A percentile compares a stretch with the other conserved stretches of the same genome.
These are phyloP conservation scores for Schrenkiella parvula DNA, from an alignment of 345 rosid species.

Conservation along the genomic window DNA sequence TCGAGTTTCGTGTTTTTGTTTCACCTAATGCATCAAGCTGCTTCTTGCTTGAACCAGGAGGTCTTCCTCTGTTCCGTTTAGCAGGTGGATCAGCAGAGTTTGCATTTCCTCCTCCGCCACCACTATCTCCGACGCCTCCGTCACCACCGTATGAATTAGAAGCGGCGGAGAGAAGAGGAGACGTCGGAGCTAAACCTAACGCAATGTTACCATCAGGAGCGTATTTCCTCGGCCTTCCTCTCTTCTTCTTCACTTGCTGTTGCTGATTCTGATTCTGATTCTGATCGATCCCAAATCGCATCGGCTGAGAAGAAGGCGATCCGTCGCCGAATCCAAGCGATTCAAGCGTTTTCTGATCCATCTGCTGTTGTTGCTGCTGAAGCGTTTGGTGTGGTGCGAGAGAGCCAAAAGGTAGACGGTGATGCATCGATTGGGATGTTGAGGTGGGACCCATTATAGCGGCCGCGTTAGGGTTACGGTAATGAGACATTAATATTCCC, in stretches of 20 bases:
- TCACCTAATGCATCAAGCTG: conserved; percentile 57
- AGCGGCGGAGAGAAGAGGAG: conserved; percentile 47
- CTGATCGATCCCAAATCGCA: conserved; percentile 36
- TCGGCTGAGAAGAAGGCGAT: conserved; percentile 48
- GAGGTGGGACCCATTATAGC: conserved; percentile 29
- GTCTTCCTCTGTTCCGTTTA: conserved; percentile 80
- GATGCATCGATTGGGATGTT: conserved; percentile 17
- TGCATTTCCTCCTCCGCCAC: conserved; percentile 30
- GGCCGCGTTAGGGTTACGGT: conserved; percentile 31
- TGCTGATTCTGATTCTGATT: conserved; percentile 32
- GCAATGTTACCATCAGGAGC: conserved; percentile 84
- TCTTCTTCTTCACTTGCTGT: conserved; percentile 56
- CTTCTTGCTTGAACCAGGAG: conserved; percentile 80
- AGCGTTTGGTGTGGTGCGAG: conserved; percentile 23
- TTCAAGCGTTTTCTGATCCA: conserved; percentile 35
- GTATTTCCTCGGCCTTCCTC: conserved; percentile 86
- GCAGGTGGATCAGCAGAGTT: conserved; percentile 35
- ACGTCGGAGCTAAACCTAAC: conserved; percentile 52
- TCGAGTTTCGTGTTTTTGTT: background rate
- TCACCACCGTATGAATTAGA: conserved; percentile 41
- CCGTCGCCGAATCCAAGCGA: conserved; percentile 51
- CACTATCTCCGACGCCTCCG: conserved; percentile 24
- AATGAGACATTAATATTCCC: conserved; percentile 26
- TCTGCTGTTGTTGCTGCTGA: conserved; percentile 32
- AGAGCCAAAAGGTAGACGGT: conserved; percentile 9